phyloP scores from a whole-genome alignment of 495 filamentous ascomycete species.

The Rhypophila decipiens region DNA sequence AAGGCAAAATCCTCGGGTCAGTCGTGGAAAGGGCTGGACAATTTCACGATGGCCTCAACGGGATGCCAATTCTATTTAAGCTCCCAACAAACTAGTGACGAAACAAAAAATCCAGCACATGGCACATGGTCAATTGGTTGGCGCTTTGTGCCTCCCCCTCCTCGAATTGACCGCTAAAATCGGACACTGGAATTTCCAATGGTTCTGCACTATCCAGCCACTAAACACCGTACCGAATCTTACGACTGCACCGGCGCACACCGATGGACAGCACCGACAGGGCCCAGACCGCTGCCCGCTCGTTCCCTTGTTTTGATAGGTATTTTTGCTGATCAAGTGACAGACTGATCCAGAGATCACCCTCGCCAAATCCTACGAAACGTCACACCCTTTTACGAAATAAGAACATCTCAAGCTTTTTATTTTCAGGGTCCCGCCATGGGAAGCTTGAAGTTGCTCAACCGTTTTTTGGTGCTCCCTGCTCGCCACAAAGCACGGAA shows the following conservation, averaged over 20 bases:
- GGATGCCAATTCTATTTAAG: too few species aligned
- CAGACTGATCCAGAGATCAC: background rate
- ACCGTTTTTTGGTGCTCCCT: too few species aligned
- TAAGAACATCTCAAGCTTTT: too few species aligned
- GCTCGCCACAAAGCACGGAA: too few species aligned
- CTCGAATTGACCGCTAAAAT: background rate
- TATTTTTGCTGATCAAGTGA: slow-evolving; percentile 8
- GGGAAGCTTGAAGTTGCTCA: too few species aligned
- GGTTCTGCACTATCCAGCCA: background rate
- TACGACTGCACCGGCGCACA: too few species aligned
- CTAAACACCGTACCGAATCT: background rate
- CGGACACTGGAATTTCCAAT: background rate
- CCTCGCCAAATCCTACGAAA: background rate
- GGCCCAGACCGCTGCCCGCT: background rate
- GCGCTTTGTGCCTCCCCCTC: background rate
- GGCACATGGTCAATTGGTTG: too few species aligned
- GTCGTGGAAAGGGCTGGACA: too few species aligned
- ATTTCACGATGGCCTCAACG: too few species aligned
- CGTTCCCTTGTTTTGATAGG: background rate
- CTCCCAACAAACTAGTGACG: too few species aligned
- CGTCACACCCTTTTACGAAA: background rate
- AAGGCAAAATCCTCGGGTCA: background rate
- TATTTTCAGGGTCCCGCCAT: background rate
- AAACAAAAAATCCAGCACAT: too few species aligned
- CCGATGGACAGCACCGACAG: background rate